Evolutionary conservation across 768 basidiomycete species (phyloP).

Genomic region (Kwoniella shandongensis): DNA sequence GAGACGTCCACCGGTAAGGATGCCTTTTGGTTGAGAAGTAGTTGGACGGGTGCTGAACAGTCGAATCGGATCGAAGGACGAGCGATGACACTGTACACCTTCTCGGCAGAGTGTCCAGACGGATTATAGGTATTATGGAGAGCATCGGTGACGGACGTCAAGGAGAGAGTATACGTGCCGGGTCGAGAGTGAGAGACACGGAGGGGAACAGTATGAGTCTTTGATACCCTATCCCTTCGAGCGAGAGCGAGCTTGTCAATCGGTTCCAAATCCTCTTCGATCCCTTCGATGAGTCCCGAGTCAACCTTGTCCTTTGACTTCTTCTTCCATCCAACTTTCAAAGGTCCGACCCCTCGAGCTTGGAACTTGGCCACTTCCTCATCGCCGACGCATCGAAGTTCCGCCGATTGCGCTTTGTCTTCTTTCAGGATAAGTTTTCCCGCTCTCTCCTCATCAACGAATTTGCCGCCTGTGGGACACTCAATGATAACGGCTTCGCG

Average conservation of each 20-base stretch:
- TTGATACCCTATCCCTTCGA: conserved; percentile 33
- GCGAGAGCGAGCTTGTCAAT: conserved; percentile 29
- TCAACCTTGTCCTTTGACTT: conserved; percentile 30
- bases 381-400: conserved; percentile 47
- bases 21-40: conserved; percentile 68
- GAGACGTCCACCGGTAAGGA: conserved; percentile 61
- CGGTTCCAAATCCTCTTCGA: conserved; percentile 36
- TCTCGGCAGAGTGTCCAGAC: conserved; percentile 44
- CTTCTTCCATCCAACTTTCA: conserved; percentile 44
- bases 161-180: conserved; percentile 65
- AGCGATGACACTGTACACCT: conserved; percentile 69
- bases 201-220: conserved; percentile 43
- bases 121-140: conserved; percentile 69
- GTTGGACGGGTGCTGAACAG: conserved; percentile 61
- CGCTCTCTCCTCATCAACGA: conserved; percentile 57
- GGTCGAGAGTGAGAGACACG: conserved; percentile 35
- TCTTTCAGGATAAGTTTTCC: conserved; percentile 61
- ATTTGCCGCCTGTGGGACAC: conserved; percentile 71
- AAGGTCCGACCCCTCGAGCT: conserved; percentile 44
- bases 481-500: conserved; percentile 72
- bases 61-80: conserved; percentile 72
- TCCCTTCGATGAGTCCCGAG: conserved; percentile 45
- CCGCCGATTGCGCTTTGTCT: conserved; percentile 60
- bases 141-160: conserved; percentile 69
- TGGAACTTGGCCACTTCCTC: conserved; percentile 41